phyloP scores from a whole-genome alignment of 148 eudicot species.

The Suaeda aralocaspica region DNA sequence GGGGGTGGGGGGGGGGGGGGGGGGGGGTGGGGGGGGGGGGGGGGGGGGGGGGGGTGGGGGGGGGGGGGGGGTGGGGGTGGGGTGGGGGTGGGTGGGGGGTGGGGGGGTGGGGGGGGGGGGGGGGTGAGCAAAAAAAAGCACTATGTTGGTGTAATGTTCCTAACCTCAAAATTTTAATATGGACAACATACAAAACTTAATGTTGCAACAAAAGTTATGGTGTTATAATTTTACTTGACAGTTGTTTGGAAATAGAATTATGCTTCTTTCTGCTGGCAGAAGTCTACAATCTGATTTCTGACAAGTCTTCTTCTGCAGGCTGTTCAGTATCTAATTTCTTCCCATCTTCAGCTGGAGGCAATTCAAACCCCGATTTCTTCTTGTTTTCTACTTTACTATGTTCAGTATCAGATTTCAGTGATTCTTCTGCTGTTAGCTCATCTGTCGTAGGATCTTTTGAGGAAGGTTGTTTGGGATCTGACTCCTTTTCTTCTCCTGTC shows the following conservation, averaged over 20 bases:
- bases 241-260: neutral
- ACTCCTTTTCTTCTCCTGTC: neutral
- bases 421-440: neutral
- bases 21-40: too few relatives aligned
- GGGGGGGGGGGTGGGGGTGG: too few relatives aligned
- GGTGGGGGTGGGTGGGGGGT: too few relatives aligned
- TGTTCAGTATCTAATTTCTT: constrained; percentile 3
- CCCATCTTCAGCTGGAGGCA: neutral
- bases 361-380: neutral
- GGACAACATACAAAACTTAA: constrained; percentile 8
- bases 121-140: neutral
- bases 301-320: neutral
- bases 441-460: neutral
- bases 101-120: too few relatives aligned
- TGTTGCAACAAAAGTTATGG: neutral
- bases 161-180: constrained; percentile 1
- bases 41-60: too few relatives aligned
- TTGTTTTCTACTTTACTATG: neutral
- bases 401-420: neutral
- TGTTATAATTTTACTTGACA: neutral
- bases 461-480: neutral
- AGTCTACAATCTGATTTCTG: neutral
- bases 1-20: too few relatives aligned
- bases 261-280: neutral
- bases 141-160: neutral